Evolutionary conservation across 495 filamentous ascomycete species (phyloP), one percentile per base, ranked within the genome.

Genomic region (Lasiosphaeria ovina): DNA sequence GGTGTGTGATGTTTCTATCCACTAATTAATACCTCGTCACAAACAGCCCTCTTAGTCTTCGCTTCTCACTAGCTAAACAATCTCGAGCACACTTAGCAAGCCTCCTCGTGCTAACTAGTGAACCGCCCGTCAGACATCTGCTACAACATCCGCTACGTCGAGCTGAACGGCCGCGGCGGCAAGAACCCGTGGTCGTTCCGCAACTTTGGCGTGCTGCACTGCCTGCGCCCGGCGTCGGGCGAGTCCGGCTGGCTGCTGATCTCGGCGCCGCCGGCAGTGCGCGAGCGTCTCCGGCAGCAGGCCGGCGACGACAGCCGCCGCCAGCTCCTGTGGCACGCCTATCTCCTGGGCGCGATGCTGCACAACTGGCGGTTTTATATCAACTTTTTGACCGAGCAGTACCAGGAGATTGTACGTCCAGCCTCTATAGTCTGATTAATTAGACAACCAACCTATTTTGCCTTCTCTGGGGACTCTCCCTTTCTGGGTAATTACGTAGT

Each of bases 141-240:
- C 51, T 53, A 53, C 24, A 53, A 53, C 51, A 3, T 53, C 6
- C 51, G 51, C 32, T 53, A 53, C 34, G 51, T 53, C 6, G 51
- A 53, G 31, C 51, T 53, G 17, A 53, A 53, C 24, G 32, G 34
- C 5, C 11, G 51, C 3, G 3, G 4, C n/a, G 51, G 24, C 3
- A 33, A 33, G 14, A 14, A 33, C 6, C 32, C 51, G 34, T 33
- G 48, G 36, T 40, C 36, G 6, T 40, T 40, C 36, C 36, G 36
- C 36, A 40, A 40, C 11, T 40, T 40, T 11, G 36, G 6, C 36
- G 36, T 40, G 6, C 36, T 40, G 6, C 36, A 40, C 11, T 6
- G 6, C 11, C 6, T 40, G 6, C 36, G 36, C 6, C 6, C 36
- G 6, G 11, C 11, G 6, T 6, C 36, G 11, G 11, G 36, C 11